Conservation (phyloP, 306 rosid species). For the Cucurbita moschata region DNA sequence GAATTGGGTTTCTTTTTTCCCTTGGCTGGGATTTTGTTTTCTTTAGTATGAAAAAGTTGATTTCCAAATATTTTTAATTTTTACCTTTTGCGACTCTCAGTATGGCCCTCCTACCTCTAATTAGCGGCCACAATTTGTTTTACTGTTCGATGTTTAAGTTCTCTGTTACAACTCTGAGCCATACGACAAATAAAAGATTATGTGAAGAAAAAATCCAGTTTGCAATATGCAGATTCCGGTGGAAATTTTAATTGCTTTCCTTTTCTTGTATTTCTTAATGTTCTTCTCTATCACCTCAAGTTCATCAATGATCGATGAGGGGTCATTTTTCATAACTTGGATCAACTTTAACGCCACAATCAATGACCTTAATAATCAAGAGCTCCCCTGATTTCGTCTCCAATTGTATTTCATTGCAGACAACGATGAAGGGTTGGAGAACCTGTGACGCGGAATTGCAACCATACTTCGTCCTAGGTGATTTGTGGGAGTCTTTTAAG, state of each 20-base stretch:
- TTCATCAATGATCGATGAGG: neutral
- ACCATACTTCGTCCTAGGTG: slow-evolving; percentile 70
- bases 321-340: neutral
- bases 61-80: neutral
- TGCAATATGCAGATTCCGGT: neutral
- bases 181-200: neutral
- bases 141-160: neutral
- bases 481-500: slow-evolving; percentile 78
- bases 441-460: slow-evolving; percentile 33
- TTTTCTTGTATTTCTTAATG: neutral
- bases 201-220: neutral
- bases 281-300: neutral
- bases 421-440: slow-evolving; percentile 30
- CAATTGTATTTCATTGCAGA: slow-evolving; percentile 30
- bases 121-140: neutral
- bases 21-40: neutral
- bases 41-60: neutral
- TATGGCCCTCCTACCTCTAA: neutral
- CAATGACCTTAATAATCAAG: neutral
- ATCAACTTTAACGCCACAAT: neutral
- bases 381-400: neutral
- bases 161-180: neutral
- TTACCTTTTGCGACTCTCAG: neutral
- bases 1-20: neutral
- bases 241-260: neutral